Evolutionary conservation across 2,329 filamentous ascomycete species (phyloP), one percentile per base, ranked within the genome.

Genomic region (Fusarium sp.): DNA sequence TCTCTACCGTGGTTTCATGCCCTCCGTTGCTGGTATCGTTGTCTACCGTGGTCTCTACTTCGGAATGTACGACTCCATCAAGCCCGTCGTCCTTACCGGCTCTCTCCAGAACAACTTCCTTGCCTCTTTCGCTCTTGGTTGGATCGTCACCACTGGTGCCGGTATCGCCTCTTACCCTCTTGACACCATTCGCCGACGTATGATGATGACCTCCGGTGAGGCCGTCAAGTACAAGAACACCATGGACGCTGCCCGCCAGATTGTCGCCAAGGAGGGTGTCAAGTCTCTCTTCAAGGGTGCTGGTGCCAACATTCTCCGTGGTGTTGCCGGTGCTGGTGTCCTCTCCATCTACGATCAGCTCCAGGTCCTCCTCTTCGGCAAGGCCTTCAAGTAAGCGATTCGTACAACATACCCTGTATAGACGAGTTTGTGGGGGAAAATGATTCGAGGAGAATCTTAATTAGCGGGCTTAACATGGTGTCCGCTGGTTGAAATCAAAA

Each of bases 21-120:
- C 97, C 84, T 99, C 96, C 81, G 96, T 99, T 82, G 90, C 92
- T 85, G 96, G 96, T 92, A 99, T 99, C 86, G 86, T 99, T 80
- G 96, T 99, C 88, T 99, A 99, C 93, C 96, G 96, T 93, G 96
- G 96, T 98, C 94, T 99, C 80, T 99, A 99, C 94, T 99, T 99
- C 92, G 96, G 96, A 84, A 92, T 99, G 92, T 99, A 99, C 94
- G 96, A 99, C 89, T 99, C 96, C 79, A 91, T 99, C 90, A 99
- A 99, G 94, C 96, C 96, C 79, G 93, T 98, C 82, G 85, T 98
- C 86, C 93, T 99, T 76, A 90, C 92, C 83, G 96, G 96, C 83
- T 72, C 83, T 84, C 93, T 99, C 94, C 87, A 94, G 54, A 23
- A 94, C 88, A 98, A 95, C 93, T 99, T 99, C 94, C 88, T 99